Conservation (phyloP, 1,284 basidiomycete genomes). For the Cutaneotrichosporon sp. region DNA sequence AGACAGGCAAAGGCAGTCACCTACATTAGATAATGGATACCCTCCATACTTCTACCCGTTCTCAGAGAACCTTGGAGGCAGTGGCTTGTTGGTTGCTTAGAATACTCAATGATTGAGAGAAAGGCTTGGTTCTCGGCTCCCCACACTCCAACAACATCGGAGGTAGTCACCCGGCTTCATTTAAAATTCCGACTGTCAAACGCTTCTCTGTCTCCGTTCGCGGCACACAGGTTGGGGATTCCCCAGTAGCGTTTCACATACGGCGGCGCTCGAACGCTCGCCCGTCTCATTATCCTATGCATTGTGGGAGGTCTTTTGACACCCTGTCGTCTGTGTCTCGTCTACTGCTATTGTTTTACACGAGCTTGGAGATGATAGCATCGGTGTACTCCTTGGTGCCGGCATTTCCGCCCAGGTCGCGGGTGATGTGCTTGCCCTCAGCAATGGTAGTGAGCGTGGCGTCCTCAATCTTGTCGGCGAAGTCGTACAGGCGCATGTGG, state of each 20-base stretch:
- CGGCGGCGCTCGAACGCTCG: background rate
- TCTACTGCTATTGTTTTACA: conserved; percentile 1
- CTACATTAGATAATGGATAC: conserved; percentile 7
- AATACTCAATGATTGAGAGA: no score
- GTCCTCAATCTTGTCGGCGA: conserved; percentile 87
- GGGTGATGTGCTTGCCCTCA: conserved; percentile 86
- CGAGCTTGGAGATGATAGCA: conserved; percentile 62
- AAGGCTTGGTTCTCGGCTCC: no score
- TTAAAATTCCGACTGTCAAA: no score
- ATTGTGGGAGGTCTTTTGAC: background rate
- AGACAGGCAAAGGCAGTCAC: background rate
- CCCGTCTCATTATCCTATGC: background rate
- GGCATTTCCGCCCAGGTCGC: conserved; percentile 86
- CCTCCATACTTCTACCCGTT: conserved; percentile 8
- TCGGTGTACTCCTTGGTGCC: conserved; percentile 81
- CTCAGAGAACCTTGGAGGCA: no score
- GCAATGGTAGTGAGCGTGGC: conserved; percentile 86
- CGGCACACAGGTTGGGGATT: background rate
- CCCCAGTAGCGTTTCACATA: background rate
- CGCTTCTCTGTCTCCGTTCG: no score
- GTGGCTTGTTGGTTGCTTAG: no score
- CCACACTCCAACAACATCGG: no score
- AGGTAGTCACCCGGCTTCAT: no score
- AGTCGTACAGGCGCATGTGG: conserved; percentile 86
- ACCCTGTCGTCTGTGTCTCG: background rate